Evolutionary conservation across 208 protist species (phyloP), one percentile per base, ranked within the genome.

Genomic region (Strigomonas culicis): DNA sequence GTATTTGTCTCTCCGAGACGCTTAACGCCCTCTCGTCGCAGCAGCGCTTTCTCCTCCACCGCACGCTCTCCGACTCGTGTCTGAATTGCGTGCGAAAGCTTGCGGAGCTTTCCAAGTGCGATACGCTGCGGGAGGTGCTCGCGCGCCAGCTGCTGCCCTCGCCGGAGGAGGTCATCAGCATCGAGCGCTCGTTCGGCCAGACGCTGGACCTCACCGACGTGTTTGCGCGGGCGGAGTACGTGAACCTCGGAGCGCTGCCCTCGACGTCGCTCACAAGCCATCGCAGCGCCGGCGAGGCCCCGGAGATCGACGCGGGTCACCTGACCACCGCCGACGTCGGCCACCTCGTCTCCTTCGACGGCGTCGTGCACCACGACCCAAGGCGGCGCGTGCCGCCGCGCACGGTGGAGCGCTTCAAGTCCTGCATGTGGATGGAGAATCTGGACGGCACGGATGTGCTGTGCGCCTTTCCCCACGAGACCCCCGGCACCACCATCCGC

Each of bases 181-280:
- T 89, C 36, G 90, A 96, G 72, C 84, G 90, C 31, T 84, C 83
- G 34, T 94, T 94, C 66, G 90, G 90, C 1, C 73, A 80, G 49
- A 92, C 86, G 28, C 74, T 96, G 19, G 84, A 88, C 27, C 68
- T 90, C 28, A 75, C 69, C 15, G 90, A 96, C 50, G 57, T 96
- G 22, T 93, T 86, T 65, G 86, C 84, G 21, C 60, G 64, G 19
- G 39, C 62, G 43, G 70, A 80, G 63, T 84, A 79, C 70, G 65
- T 77, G 22, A 55, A 66, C 44, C 43, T 76, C 24, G 32, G 24
- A 4, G 25, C 63, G 1, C 61, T 43, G 28, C 30, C 56, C 27
- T 10, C 44, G 22, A 28, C 57, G 0, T 49, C 53, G 25, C 28
- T 41, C 22, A 13, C 60, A 17, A 21, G 36, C 3, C 43, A 19